phyloP scores from a whole-genome alignment of 106 monocot species.

The Narthecium ossifragum region DNA sequence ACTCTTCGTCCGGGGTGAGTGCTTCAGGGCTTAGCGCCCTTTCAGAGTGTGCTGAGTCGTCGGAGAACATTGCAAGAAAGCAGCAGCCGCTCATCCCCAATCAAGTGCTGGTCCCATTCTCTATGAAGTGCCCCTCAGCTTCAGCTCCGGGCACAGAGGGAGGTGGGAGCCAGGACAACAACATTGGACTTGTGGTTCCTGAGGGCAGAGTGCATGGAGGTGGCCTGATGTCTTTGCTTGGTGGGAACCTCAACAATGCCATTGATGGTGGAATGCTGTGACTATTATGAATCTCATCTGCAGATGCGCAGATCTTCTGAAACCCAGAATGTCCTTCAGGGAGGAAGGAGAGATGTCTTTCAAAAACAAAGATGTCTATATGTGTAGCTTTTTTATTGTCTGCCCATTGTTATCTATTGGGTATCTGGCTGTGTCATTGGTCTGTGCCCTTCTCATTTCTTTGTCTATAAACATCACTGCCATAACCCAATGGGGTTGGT shows the following conservation, averaged over 20 bases:
- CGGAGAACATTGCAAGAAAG: constrained; percentile 17
- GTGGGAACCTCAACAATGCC: constrained; percentile 51
- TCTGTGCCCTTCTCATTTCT: background rate
- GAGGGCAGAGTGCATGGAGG: constrained; percentile 96
- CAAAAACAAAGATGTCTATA: background rate
- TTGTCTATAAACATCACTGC: background rate
- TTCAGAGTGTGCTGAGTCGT: constrained; percentile 47
- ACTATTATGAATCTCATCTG: background rate
- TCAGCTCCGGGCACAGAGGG: constrained; percentile 6
- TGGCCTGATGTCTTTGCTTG: constrained; percentile 75
- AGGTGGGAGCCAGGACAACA: constrained; percentile 12
- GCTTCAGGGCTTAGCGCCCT: constrained; percentile 42
- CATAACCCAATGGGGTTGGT: no score
- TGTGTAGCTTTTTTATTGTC: background rate
- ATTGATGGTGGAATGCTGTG: constrained; percentile 13
- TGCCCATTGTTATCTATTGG: background rate
- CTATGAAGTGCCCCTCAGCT: constrained; percentile 42
- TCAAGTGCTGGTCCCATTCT: constrained; percentile 55
- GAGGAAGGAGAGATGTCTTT: background rate
- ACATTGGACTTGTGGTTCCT: constrained; percentile 33
- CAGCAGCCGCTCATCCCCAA: constrained; percentile 46
- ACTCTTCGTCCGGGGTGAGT: constrained; percentile 46
- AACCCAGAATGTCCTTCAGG: no score
- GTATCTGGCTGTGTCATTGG: background rate
- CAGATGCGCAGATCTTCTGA: no score